These are phyloP conservation scores for Citrus hindsii DNA, from an alignment of 345 rosid genomes.

Conservation along the genomic window DNA sequence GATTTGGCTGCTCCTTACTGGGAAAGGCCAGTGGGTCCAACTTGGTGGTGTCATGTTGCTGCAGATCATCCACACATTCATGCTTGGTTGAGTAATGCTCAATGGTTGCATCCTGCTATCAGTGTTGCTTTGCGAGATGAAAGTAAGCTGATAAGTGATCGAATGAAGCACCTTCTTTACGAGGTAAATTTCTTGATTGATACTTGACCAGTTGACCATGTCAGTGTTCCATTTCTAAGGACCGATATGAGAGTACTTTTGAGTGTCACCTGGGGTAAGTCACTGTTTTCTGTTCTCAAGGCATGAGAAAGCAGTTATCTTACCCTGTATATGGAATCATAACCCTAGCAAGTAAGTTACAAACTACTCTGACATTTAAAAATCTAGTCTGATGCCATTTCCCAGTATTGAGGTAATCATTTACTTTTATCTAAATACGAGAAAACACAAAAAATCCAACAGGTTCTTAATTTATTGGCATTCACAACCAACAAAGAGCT, in stretches of 20 bases:
- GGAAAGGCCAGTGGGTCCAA: slow-evolving; percentile 56
- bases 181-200: slow-evolving; percentile 37
- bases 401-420: background rate
- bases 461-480: too few relatives aligned
- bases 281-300: background rate
- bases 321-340: background rate
- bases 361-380: background rate
- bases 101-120: slow-evolving; percentile 63
- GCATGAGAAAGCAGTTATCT: background rate
- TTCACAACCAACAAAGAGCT: too few relatives aligned
- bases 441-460: background rate
- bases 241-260: background rate
- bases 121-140: slow-evolving; percentile 51
- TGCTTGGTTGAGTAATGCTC: slow-evolving; percentile 47
- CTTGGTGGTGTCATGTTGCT: slow-evolving; percentile 67
- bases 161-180: slow-evolving; percentile 61
- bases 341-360: background rate
- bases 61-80: slow-evolving; percentile 41
- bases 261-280: background rate
- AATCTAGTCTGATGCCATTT: background rate
- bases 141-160: slow-evolving; percentile 53
- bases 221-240: background rate
- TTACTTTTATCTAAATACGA: background rate
- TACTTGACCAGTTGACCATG: background rate
- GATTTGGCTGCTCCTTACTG: slow-evolving; percentile 58